A percentile compares a stretch with the other conserved stretches of the same genome.
Conservation (phyloP, 129 eudicot species). For the Artemisia argyi region DNA sequence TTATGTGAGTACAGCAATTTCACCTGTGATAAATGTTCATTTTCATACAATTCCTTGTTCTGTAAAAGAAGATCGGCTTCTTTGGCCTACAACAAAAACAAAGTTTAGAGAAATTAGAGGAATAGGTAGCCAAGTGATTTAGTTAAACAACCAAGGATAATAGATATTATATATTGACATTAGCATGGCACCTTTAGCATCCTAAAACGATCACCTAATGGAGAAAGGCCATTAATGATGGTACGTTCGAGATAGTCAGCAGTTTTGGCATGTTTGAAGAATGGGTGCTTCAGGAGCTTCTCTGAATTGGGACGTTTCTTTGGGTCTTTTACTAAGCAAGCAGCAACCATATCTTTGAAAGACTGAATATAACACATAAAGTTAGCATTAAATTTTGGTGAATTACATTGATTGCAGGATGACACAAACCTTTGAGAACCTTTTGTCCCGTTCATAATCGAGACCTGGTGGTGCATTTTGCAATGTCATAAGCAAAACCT, state of each 20-base stretch:
- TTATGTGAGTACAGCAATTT: not conserved
- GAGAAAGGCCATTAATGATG: conserved; percentile 65
- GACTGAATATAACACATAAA: conserved; percentile 45
- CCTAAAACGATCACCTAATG: conserved; percentile 87
- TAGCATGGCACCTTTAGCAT: conserved; percentile 63
- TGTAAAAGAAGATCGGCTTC: conserved; percentile 87
- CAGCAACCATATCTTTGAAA: conserved; percentile 84
- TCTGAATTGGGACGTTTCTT: conserved; percentile 88
- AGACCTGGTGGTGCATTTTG: conserved; percentile 98
- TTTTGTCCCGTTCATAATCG: conserved; percentile 90
- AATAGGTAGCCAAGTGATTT: not conserved
- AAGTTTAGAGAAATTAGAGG: not conserved
- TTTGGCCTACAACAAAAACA: conserved; percentile 57
- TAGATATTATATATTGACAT: conserved; percentile 22
- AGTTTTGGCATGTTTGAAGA: conserved; percentile 78
- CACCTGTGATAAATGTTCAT: conserved; percentile 92
- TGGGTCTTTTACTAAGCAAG: conserved; percentile 96
- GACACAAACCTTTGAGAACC: conserved; percentile 78
- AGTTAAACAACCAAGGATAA: not conserved
- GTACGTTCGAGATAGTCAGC: conserved; percentile 63
- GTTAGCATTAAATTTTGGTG: conserved; percentile 5
- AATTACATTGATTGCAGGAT: not conserved
- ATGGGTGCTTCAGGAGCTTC: conserved; percentile 82
- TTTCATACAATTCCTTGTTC: conserved; percentile 61
- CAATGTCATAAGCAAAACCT: conserved; percentile 90